phyloP scores from a whole-genome alignment of 768 basidiomycete genomes.

The Cantharellus cinnabarinus region DNA sequence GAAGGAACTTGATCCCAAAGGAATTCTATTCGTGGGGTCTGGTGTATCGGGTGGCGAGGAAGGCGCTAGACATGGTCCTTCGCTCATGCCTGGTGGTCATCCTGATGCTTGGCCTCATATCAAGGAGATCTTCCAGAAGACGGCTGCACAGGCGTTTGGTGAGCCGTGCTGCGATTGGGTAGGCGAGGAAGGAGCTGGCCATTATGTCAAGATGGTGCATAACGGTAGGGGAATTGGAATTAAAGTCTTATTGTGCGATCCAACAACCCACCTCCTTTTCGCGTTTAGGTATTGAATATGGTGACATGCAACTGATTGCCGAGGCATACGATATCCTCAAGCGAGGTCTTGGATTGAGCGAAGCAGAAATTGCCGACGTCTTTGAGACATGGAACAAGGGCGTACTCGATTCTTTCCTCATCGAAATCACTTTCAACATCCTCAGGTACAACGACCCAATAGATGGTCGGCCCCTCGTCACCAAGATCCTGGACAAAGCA shows the following conservation, averaged over 20 bases:
- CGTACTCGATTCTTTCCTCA: slow-evolving; percentile 98
- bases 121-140: slow-evolving; percentile 97
- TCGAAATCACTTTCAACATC: slow-evolving; percentile 94
- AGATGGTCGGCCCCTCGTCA: slow-evolving; percentile 76
- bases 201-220: slow-evolving; percentile 99
- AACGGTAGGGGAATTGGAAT: slow-evolving; percentile 34
- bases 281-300: slow-evolving; percentile 87
- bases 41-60: slow-evolving; percentile 99
- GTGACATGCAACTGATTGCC: slow-evolving; percentile 98
- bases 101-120: slow-evolving; percentile 86
- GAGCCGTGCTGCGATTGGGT: slow-evolving; percentile 99
- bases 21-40: slow-evolving; percentile 89
- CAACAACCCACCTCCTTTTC: background rate
- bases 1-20: slow-evolving; percentile 83
- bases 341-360: slow-evolving; percentile 72
- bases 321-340: slow-evolving; percentile 98
- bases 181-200: slow-evolving; percentile 82
- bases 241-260: background rate
- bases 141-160: slow-evolving; percentile 83
- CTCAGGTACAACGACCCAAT: slow-evolving; percentile 83
- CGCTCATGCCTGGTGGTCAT: slow-evolving; percentile 97
- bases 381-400: slow-evolving; percentile 95
- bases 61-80: slow-evolving; percentile 91
- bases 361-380: slow-evolving; percentile 84
- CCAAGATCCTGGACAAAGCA: slow-evolving; percentile 87